Evolutionary conservation across 805 yeast species (phyloP).

Genomic region (Ogataea philodendri): DNA sequence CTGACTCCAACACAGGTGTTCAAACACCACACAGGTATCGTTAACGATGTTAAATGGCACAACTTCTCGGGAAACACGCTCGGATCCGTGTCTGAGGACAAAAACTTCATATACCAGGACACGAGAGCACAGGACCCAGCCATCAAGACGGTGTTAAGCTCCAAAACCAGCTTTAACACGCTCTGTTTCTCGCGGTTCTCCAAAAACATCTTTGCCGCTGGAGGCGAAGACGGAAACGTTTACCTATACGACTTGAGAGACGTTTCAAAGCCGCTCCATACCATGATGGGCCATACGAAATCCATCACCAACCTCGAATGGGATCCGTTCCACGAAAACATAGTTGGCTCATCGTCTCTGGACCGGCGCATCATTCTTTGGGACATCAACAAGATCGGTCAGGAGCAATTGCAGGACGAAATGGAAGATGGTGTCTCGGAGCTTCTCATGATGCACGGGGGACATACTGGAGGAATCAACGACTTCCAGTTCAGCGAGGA

Average conservation of each 20-base stretch:
- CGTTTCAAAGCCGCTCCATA: constrained; percentile 47
- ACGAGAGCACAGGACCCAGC: constrained; percentile 36
- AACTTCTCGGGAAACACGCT: constrained; percentile 46
- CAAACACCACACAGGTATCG: constrained; percentile 51
- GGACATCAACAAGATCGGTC: constrained; percentile 79
- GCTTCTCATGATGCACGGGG: constrained; percentile 87
- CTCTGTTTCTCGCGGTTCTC: constrained; percentile 66
- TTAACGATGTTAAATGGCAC: constrained; percentile 79
- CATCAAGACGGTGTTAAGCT: constrained; percentile 25
- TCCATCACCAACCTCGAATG: constrained; percentile 72
- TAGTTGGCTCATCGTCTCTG: constrained; percentile 71
- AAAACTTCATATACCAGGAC: constrained; percentile 53
- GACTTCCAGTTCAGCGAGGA: constrained; percentile 71
- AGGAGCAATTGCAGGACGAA: constrained; percentile 82
- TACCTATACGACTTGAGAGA: constrained; percentile 61
- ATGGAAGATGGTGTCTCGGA: constrained; percentile 92
- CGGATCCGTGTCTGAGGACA: constrained; percentile 77
- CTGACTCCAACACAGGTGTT: constrained; percentile 33
- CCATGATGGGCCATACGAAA: constrained; percentile 79
- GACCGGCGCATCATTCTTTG: constrained; percentile 78
- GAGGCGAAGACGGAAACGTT: constrained; percentile 65
- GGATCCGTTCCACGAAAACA: constrained; percentile 74
- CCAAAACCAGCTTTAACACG: constrained; percentile 51
- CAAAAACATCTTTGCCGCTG: constrained; percentile 59
- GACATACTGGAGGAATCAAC: constrained; percentile 75